Conservation (phyloP, 768 basidiomycete genomes). For the Mycena polygramma region DNA sequence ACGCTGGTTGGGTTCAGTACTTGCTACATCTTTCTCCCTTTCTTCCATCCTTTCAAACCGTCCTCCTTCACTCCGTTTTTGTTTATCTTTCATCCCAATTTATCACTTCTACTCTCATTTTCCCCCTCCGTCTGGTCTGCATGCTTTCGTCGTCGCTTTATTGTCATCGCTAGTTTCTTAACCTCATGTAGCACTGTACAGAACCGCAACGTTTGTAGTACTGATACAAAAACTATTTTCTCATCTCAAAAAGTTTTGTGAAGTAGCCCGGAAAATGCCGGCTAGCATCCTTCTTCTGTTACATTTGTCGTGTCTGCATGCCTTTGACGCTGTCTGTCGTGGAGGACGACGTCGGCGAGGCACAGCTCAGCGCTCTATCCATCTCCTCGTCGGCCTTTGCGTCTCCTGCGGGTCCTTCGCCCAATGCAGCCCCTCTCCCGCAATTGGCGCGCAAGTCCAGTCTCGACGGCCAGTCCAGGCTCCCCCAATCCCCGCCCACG, state of each 20-base stretch:
- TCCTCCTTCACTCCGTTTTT: constrained; percentile 15
- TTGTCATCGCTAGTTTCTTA: constrained; percentile 40
- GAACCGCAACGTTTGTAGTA: constrained; percentile 39
- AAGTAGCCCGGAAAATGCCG: background rate
- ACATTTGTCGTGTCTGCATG: background rate
- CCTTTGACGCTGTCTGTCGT: constrained; percentile 16
- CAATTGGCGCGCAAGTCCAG: constrained; percentile 19
- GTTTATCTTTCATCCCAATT: constrained; percentile 20
- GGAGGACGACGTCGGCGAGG: constrained; percentile 21
- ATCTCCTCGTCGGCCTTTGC: constrained; percentile 30
- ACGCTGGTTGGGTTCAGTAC: constrained; percentile 34
- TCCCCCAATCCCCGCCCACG: constrained; percentile 8
- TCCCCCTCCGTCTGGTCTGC: constrained; percentile 21
- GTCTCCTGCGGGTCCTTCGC: constrained; percentile 24
- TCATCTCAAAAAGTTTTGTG: too few species aligned
- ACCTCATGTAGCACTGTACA: constrained; percentile 37
- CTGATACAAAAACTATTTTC: constrained; percentile 37
- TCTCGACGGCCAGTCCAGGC: constrained; percentile 15
- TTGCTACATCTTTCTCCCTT: constrained; percentile 29
- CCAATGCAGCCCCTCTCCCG: constrained; percentile 2
- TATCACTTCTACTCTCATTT: constrained; percentile 12
- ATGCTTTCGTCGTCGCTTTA: constrained; percentile 38
- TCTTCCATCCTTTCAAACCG: background rate
- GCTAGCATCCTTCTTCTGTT: background rate
- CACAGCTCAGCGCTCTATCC: constrained; percentile 23